phyloP scores from a whole-genome alignment of 305 asterid species.

The Euphrasia arctica region DNA sequence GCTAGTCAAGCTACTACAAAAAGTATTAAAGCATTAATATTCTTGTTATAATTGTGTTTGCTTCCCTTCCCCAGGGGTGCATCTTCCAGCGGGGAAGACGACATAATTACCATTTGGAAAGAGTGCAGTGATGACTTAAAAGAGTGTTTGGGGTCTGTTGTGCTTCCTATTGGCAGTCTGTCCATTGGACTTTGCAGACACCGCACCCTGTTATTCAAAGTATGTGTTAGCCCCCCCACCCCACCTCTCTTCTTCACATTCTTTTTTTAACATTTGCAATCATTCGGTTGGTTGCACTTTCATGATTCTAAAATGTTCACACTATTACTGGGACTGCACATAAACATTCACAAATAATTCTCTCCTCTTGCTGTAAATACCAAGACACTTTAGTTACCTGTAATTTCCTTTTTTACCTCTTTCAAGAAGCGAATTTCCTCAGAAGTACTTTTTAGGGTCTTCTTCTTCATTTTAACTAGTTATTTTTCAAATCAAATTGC shows the following conservation, averaged over 20 bases:
- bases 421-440: not conserved
- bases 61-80: constrained; percentile 55
- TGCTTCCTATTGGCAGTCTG: constrained; percentile 86
- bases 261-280: not conserved
- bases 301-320: constrained; percentile 15
- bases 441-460: not conserved
- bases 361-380: constrained; percentile 4
- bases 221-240: constrained; percentile 30
- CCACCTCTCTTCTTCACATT: not conserved
- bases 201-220: constrained; percentile 90
- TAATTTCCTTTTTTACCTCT: not conserved
- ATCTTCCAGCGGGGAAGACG: constrained; percentile 67
- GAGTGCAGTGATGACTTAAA: constrained; percentile 79
- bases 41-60: constrained; percentile 34
- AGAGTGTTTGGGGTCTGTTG: constrained; percentile 81
- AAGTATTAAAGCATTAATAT: constrained; percentile 12
- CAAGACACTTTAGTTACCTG: constrained; percentile 10
- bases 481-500: constrained; percentile 6
- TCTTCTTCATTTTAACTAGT: not conserved
- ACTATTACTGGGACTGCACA: constrained; percentile 13
- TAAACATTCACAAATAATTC: not conserved
- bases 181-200: constrained; percentile 86
- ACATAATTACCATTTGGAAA: constrained; percentile 66
- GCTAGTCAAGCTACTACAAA: constrained; percentile 23
- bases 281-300: constrained; percentile 20